Conservation (phyloP, 768 basidiomycete species). For the Paxillus involutus region DNA sequence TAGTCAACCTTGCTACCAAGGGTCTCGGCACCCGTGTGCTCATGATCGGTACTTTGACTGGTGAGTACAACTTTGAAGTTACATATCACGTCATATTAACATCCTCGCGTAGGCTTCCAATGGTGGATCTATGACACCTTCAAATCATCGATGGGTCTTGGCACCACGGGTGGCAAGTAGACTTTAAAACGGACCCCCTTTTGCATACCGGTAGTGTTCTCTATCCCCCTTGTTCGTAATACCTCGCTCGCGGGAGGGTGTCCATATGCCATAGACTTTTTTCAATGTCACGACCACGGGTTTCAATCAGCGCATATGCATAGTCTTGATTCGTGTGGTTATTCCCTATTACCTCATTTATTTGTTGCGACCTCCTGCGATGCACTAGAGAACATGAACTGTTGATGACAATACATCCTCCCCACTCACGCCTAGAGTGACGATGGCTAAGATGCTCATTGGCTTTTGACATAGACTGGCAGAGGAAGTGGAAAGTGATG, state of each 20-base stretch:
- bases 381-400: slow-evolving; percentile 1
- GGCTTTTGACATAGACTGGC: too few relatives aligned
- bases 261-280: slow-evolving; percentile 12
- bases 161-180: slow-evolving; percentile 88
- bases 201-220: neutral
- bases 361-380: neutral
- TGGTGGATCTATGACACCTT: slow-evolving; percentile 94
- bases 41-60: slow-evolving; percentile 71
- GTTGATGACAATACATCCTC: neutral
- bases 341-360: neutral
- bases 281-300: neutral
- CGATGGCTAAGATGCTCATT: too few relatives aligned
- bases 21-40: slow-evolving; percentile 85
- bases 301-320: slow-evolving; percentile 1
- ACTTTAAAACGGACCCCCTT: neutral
- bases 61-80: slow-evolving; percentile 19
- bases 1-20: slow-evolving; percentile 68
- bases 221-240: slow-evolving; percentile 2
- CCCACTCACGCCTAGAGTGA: neutral
- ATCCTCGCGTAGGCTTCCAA: slow-evolving; percentile 64
- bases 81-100: neutral
- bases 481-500: too few relatives aligned
- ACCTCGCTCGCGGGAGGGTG: slow-evolving; percentile 11
- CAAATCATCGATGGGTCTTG: slow-evolving; percentile 81
- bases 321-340: neutral